These are phyloP conservation scores for Didymella sp. DNA, from an alignment of 2,329 filamentous ascomycete species.

Conservation along the genomic window DNA sequence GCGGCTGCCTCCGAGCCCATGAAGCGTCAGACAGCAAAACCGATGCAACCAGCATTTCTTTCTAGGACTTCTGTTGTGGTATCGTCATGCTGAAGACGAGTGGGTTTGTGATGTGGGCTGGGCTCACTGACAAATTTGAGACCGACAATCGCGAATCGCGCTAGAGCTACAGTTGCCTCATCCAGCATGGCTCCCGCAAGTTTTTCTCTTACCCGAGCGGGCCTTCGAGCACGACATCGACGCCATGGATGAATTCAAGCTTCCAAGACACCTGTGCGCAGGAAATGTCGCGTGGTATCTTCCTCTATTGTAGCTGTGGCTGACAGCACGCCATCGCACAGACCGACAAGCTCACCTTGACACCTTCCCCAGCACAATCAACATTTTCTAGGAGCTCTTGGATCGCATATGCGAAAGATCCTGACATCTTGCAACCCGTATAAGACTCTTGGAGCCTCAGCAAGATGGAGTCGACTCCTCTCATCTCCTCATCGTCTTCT, in stretches of 20 bases:
- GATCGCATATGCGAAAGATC: slow-evolving; percentile 12
- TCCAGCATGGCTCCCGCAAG: slow-evolving; percentile 6
- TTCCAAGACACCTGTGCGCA: slow-evolving; percentile 13
- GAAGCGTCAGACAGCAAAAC: neutral
- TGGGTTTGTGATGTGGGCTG: slow-evolving; percentile 14
- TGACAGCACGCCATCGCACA: slow-evolving; percentile 13
- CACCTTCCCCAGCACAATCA: slow-evolving; percentile 4
- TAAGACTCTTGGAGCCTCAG: slow-evolving; percentile 5
- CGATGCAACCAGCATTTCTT: slow-evolving; percentile 9
- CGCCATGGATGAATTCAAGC: slow-evolving; percentile 10
- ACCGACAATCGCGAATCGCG: slow-evolving; percentile 14
- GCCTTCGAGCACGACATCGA: slow-evolving; percentile 17
- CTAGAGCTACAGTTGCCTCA: slow-evolving; percentile 10
- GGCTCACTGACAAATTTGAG: slow-evolving; percentile 3
- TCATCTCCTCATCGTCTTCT: slow-evolving; percentile 17
- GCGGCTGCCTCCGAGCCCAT: neutral
- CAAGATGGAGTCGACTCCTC: slow-evolving; percentile 18
- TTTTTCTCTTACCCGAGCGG: slow-evolving; percentile 5
- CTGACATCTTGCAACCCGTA: slow-evolving; percentile 2
- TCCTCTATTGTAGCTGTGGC: slow-evolving; percentile 15
- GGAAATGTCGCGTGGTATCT: slow-evolving; percentile 18
- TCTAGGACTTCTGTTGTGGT: slow-evolving; percentile 1
- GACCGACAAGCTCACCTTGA: slow-evolving; percentile 7
- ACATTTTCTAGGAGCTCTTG: slow-evolving; percentile 5
- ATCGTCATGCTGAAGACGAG: slow-evolving; percentile 10